phyloP scores from a whole-genome alignment of 2,329 filamentous ascomycete species.

The Leptosphaerulina australis region DNA sequence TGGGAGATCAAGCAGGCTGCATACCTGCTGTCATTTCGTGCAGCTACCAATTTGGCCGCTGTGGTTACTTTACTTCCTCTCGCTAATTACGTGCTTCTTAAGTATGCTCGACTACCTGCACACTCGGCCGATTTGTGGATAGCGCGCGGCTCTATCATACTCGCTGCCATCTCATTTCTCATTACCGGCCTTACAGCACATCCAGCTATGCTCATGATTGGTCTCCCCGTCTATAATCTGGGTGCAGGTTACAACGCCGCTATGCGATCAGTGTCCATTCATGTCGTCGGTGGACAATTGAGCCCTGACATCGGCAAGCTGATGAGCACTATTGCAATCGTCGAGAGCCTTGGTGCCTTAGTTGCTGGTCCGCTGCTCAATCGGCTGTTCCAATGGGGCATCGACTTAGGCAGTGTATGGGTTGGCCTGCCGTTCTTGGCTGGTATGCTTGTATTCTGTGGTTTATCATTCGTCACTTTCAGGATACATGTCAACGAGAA shows the following conservation, averaged over 20 bases:
- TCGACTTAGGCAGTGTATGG: constrained; percentile 55
- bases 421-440: constrained; percentile 54
- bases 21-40: constrained; percentile 54
- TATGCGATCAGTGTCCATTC: constrained; percentile 56
- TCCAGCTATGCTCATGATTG: constrained; percentile 52
- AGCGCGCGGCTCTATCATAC: constrained; percentile 53
- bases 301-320: constrained; percentile 54
- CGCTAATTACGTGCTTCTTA: constrained; percentile 48
- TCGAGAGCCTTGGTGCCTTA: constrained; percentile 56
- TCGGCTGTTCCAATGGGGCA: constrained; percentile 54
- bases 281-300: constrained; percentile 54
- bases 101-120: constrained; percentile 44
- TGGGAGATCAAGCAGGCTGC: constrained; percentile 55
- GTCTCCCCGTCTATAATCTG: constrained; percentile 55
- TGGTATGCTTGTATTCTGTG: constrained; percentile 31
- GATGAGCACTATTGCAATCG: constrained; percentile 57
- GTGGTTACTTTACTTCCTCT: constrained; percentile 55
- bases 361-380: constrained; percentile 56
- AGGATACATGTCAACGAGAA: constrained; percentile 35
- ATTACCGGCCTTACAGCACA: constrained; percentile 55
- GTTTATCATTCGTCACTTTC: constrained; percentile 37
- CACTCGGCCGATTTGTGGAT: constrained; percentile 55
- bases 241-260: constrained; percentile 57
- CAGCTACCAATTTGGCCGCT: constrained; percentile 55
- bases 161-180: constrained; percentile 53